Base-by-base conservation (phyloP, 169 alveolate genomes). In the Eimeria sp. region DNA sequence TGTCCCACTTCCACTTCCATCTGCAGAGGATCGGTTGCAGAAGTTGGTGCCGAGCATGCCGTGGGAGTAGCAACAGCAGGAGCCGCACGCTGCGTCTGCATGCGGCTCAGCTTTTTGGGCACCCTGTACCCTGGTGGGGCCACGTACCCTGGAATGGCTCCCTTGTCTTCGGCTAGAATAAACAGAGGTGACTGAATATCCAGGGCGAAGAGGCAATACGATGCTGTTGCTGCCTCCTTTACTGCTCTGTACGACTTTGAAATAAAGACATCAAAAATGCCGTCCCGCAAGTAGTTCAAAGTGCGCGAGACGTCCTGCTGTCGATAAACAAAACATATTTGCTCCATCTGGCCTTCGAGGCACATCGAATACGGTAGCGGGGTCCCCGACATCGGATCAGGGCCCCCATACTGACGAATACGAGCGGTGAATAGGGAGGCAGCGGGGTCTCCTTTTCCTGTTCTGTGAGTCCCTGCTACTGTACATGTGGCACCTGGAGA, bases 251-350 rank as follows among this genome's bases (percentile, higher is more conserved):
- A 97, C 63, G 99, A 98, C 63, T 96, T 96, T 82, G 98, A 95
- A 70, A 98, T 96, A 90, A 98, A 97, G 40, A 97, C 99, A 87
- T 97, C 98, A 93, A 98, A 95, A 34, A 98, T 98, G 58, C 98
- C 99, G 86, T 98, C 99, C 49, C 97, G 97, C 43, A 98, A 92
- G 87, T 98, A 98, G 43, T 97, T 98, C 96, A 97, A 92, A 90
- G 98, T 96, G 89, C 97, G 89, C 57, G 95, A 91, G 63, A 97
- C 95, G 90, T 98, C 99, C 91, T 97, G 97, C 95, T 97, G 98
- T 95, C 96, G 97, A 89, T 97, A 97, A 72, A 98, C 94, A 67
- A 80, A 93, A 73, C 96, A 93, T 34, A 80, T 54, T 70, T 83
- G 92, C 54, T 80, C 75, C 84, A 92, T 40, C 58, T 76, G 92